A percentile compares a stretch with the other conserved stretches of the same genome.
phyloP scores from a whole-genome alignment of 129 eudicot species.

The Kitagawia praeruptora region DNA sequence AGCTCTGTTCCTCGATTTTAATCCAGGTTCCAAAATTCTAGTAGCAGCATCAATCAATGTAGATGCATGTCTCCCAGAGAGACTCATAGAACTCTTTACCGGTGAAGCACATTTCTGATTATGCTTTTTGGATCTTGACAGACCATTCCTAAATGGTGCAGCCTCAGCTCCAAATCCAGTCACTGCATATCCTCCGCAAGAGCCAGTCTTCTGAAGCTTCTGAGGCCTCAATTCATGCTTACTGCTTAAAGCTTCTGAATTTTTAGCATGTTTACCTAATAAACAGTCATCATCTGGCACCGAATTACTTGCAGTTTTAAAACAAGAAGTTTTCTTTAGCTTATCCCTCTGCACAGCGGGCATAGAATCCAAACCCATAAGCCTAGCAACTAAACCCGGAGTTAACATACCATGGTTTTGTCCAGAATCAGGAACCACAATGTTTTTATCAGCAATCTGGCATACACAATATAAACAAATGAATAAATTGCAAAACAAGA shows the following conservation, averaged over 20 bases:
- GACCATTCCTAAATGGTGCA: conserved; percentile 52
- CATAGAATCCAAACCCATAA: conserved; percentile 4
- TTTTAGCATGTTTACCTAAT: not conserved
- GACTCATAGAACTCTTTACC: conserved; percentile 51
- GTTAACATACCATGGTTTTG: not conserved
- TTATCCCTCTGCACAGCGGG: conserved; percentile 2
- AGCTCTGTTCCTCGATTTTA: conserved; percentile 40
- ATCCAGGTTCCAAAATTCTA: conserved; percentile 71
- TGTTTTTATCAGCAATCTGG: not conserved
- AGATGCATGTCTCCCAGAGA: conserved; percentile 38
- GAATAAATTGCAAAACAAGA: not conserved
- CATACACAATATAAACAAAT: not conserved
- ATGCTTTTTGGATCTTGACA: conserved; percentile 59
- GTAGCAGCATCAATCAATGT: conserved; percentile 74
- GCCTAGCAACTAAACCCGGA: conserved; percentile 1
- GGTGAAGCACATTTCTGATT: conserved; percentile 54
- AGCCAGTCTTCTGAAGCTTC: not conserved
- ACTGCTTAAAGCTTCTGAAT: not conserved
- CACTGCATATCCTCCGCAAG: conserved; percentile 21
- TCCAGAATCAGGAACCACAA: not conserved
- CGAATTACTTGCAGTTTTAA: not conserved
- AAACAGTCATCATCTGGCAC: not conserved
- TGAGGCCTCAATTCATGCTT: conserved; percentile 3
- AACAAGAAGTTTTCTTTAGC: not conserved
- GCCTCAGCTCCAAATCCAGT: conserved; percentile 63